Conservation (phyloP, 805 yeast species). For the Nakazawaea sp. region DNA sequence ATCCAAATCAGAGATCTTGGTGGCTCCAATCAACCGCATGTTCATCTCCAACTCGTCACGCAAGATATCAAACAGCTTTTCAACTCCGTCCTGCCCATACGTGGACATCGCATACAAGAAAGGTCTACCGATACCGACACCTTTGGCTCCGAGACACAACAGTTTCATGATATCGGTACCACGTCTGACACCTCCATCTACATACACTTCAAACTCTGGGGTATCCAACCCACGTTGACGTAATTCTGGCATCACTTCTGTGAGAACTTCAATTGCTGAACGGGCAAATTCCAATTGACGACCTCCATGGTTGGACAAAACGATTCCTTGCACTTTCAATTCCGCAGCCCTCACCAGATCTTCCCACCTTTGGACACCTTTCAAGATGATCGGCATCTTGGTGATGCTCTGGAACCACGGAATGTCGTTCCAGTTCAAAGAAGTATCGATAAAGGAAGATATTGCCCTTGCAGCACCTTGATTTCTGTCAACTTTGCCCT, state of each 20-base stretch:
- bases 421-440: constrained; percentile 60
- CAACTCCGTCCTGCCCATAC: constrained; percentile 61
- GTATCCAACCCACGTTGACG: constrained; percentile 34
- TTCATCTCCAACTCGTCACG: constrained; percentile 68
- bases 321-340: constrained; percentile 70
- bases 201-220: constrained; percentile 47
- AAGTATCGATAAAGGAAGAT: constrained; percentile 75
- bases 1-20: constrained; percentile 49
- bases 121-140: constrained; percentile 67
- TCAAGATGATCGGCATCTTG: constrained; percentile 60
- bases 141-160: constrained; percentile 61
- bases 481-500: constrained; percentile 47
- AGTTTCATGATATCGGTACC: constrained; percentile 65
- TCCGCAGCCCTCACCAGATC: constrained; percentile 73
- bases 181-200: constrained; percentile 67
- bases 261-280: constrained; percentile 70
- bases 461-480: constrained; percentile 87
- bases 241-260: constrained; percentile 56
- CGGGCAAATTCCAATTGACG: constrained; percentile 78
- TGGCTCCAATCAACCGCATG: constrained; percentile 76
- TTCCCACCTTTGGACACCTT: constrained; percentile 81
- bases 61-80: constrained; percentile 51
- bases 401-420: constrained; percentile 48
- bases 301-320: constrained; percentile 86
- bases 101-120: constrained; percentile 56